Evolutionary conservation across 2,329 filamentous ascomycete genomes (phyloP), one percentile per base, ranked within the genome.

Genomic region (Ceratocystis cubensis): DNA sequence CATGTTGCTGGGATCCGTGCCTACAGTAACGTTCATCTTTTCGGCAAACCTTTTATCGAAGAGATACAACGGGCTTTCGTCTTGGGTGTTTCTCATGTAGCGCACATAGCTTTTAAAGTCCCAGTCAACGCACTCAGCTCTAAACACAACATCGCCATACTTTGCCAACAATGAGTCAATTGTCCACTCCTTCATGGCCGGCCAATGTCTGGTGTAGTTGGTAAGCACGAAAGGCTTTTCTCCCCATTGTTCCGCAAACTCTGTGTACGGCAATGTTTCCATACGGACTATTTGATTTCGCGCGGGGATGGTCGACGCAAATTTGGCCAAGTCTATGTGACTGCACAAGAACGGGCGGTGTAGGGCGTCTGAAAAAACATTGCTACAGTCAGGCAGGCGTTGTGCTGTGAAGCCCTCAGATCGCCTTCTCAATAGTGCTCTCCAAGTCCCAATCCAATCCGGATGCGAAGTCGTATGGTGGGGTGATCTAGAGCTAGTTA

Each of bases 41-140:
- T 91, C 85, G 1, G 86, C 90, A 73, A 97, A 97, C 25, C 80
- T 82, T 67, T 88, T 84, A 74, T 97, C 94, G 74, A 97, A 97
- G 41, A 97, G 82, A 73, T 97, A 97, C 1, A 97, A 76, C 0
- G 93, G 93, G 69, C 88, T 93, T 76, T 97, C 94, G 70, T 97
- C 93, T 20, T 77, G 77, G 73, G 84, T 93, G 73, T 88, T 82
- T 53, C 80, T 78, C 87, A 96, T 90, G 75, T 97, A 99, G 57
- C 84, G 79, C 69, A 86, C 79, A 74, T 97, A 97, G 0, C 84
- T 88, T n/a, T 81, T 79, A 69, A 96, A 82, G 0, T 86, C 84
- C 93, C 93, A 97, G 76, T 96, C 91, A 4, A 97, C 92, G 0
- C 91, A 88, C 79, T 97, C 94, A 8, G 93, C 93, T 50, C 91